Evolutionary conservation across 2,329 filamentous ascomycete species (phyloP).

Genomic region (Pestalotiopsis sp.): DNA sequence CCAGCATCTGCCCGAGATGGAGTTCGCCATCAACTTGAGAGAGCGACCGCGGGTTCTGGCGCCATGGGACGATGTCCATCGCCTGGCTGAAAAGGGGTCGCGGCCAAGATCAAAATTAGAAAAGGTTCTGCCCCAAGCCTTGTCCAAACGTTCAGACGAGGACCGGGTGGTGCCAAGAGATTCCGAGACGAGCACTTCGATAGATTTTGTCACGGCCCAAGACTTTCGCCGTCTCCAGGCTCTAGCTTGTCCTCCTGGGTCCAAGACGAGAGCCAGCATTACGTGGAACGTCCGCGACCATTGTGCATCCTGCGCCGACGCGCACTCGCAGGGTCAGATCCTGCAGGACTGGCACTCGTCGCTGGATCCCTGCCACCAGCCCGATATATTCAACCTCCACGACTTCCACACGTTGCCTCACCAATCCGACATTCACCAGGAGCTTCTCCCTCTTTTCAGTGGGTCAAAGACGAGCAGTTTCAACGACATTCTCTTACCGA

Average conservation of each 20-base stretch:
- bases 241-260: conserved; percentile 63
- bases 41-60: conserved; percentile 75
- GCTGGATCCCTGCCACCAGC: conserved; percentile 73
- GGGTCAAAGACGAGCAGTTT: conserved; percentile 73
- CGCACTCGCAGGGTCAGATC: conserved; percentile 70
- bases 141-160: neutral
- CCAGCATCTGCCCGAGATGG: conserved; percentile 78
- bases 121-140: conserved; percentile 44
- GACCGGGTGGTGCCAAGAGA: conserved; percentile 8
- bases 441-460: conserved; percentile 76
- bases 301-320: conserved; percentile 64
- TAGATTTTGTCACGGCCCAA: conserved; percentile 20
- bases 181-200: too few species aligned
- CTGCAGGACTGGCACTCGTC: conserved; percentile 67
- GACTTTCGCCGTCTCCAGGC: conserved; percentile 35
- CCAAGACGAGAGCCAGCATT: conserved; percentile 58
- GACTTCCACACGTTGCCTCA: conserved; percentile 72
- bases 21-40: conserved; percentile 79
- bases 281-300: conserved; percentile 67
- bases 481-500: conserved; percentile 75
- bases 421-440: conserved; percentile 61
- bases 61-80: conserved; percentile 64
- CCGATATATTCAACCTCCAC: conserved; percentile 74
- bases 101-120: conserved; percentile 43
- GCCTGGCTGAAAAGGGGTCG: conserved; percentile 30